These are phyloP conservation scores for Penicillium fuscoglaucum DNA, from an alignment of 2,329 filamentous ascomycete species.

Conservation along the genomic window DNA sequence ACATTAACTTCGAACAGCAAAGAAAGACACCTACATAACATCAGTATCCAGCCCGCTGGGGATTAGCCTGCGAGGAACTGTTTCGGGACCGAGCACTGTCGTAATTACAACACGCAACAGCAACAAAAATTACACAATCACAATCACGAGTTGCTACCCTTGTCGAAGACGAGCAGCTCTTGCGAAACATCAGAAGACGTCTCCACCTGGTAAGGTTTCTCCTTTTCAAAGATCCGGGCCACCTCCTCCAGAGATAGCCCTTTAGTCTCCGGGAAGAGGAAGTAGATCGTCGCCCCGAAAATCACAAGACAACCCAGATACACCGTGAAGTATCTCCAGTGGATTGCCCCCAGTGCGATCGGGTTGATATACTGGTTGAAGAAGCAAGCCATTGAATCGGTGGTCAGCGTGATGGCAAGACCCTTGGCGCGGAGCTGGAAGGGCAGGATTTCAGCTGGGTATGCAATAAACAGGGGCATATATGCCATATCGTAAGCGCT, in stretches of 20 bases:
- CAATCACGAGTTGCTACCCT: conserved; percentile 8
- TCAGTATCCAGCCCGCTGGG: neutral
- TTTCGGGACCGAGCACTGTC: conserved; percentile 11
- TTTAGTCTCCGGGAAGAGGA: conserved; percentile 36
- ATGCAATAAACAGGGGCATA: conserved; percentile 23
- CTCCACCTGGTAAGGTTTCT: conserved; percentile 5
- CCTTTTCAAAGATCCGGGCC: conserved; percentile 15
- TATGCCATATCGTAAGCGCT: conserved; percentile 24
- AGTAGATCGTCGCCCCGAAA: conserved; percentile 37
- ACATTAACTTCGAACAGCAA: conserved; percentile 2
- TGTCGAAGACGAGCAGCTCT: conserved; percentile 10
- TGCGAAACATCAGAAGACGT: conserved; percentile 15
- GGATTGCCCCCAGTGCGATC: conserved; percentile 39
- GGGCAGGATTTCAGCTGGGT: conserved; percentile 23
- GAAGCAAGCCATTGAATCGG: conserved; percentile 27
- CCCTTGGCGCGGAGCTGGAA: conserved; percentile 25
- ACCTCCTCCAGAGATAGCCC: conserved; percentile 21
- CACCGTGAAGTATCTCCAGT: conserved; percentile 46
- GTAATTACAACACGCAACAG: conserved; percentile 13
- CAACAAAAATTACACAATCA: conserved; percentile 7
- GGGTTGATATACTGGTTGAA: conserved; percentile 48
- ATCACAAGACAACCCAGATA: conserved; percentile 39
- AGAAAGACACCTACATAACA: conserved; percentile 6
- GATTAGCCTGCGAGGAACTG: conserved; percentile 2
- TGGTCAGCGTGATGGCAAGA: conserved; percentile 23